phyloP scores from a whole-genome alignment of 2,329 filamentous ascomycete genomes.

The Elsinoe perseae region DNA sequence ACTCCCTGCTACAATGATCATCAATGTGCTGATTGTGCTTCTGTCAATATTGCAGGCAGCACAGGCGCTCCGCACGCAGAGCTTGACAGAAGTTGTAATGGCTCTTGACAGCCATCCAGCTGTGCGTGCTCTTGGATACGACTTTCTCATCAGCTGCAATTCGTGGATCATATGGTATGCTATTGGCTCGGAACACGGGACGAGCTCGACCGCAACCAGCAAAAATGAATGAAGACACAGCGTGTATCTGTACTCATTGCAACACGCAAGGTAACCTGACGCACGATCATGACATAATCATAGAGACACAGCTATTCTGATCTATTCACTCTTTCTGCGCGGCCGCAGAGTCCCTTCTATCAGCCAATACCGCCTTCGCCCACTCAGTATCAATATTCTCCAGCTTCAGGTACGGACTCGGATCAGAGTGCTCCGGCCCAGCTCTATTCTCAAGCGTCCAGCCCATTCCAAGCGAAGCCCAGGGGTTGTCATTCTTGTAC shows the following conservation, averaged over 20 bases:
- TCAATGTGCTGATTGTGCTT: neutral
- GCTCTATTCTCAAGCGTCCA: constrained; percentile 29
- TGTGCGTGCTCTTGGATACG: constrained; percentile 26
- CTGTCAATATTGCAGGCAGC: constrained; percentile 5
- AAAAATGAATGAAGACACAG: neutral
- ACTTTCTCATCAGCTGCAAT: constrained; percentile 23
- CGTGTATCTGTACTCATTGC: neutral
- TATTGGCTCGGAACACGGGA: neutral
- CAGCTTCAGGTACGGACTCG: constrained; percentile 34
- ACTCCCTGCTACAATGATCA: neutral
- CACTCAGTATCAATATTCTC: constrained; percentile 39
- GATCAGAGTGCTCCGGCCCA: constrained; percentile 25
- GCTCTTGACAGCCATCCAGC: constrained; percentile 27
- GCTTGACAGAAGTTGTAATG: neutral
- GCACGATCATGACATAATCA: neutral
- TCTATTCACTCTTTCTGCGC: neutral
- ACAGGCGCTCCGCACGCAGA: constrained; percentile 6
- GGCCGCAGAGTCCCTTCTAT: neutral
- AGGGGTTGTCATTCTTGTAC: constrained; percentile 35
- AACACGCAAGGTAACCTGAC: neutral
- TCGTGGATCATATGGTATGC: neutral
- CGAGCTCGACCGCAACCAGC: neutral
- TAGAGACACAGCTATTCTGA: neutral
- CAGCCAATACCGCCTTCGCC: constrained; percentile 28
- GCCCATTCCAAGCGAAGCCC: constrained; percentile 38